Evolutionary conservation across 228 moss, liverwort and hornwort species (phyloP).

Genomic region (Sphagnum magellanicum): DNA sequence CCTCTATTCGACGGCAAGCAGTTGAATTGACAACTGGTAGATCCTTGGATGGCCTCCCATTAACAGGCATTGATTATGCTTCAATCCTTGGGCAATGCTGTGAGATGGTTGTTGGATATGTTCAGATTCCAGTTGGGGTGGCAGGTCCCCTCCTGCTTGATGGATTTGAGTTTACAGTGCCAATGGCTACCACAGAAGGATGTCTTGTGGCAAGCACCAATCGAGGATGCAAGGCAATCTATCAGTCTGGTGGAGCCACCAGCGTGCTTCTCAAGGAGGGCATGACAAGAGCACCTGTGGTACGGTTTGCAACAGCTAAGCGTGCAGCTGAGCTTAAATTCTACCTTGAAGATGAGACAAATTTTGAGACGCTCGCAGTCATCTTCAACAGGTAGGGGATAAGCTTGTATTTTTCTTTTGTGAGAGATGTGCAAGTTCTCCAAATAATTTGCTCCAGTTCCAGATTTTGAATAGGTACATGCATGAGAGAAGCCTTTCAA

Average conservation of each 20-base stretch:
- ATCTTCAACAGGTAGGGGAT: conserved; percentile 74
- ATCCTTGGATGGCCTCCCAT: conserved; percentile 67
- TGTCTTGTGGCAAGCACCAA: conserved; percentile 97
- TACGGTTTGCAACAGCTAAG: conserved; percentile 58
- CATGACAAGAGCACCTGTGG: conserved; percentile 95
- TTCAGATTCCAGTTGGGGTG: conserved; percentile 89
- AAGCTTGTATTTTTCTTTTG: too few species aligned
- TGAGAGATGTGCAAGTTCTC: too few species aligned
- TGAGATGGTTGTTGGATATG: conserved; percentile 93
- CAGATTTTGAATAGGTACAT: too few species aligned
- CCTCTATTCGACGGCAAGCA: conserved; percentile 58
- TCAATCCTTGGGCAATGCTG: conserved; percentile 98
- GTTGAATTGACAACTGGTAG: conserved; percentile 66
- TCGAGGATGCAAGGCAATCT: conserved; percentile 91
- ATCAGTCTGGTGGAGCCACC: conserved; percentile 83
- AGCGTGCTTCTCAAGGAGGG: conserved; percentile 71
- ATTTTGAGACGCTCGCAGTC: conserved; percentile 80
- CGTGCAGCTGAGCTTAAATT: conserved; percentile 88
- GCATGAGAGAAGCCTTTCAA: too few species aligned
- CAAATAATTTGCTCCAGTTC: too few species aligned
- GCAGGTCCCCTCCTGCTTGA: conserved; percentile 87
- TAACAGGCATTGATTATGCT: conserved; percentile 70
- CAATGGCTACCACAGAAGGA: conserved; percentile 97
- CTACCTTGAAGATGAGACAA: conserved; percentile 71
- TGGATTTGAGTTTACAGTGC: conserved; percentile 70